Evolutionary conservation across 2,329 filamentous ascomycete genomes (phyloP), one percentile per base, ranked within the genome.

Genomic region (Xylaria sp.): DNA sequence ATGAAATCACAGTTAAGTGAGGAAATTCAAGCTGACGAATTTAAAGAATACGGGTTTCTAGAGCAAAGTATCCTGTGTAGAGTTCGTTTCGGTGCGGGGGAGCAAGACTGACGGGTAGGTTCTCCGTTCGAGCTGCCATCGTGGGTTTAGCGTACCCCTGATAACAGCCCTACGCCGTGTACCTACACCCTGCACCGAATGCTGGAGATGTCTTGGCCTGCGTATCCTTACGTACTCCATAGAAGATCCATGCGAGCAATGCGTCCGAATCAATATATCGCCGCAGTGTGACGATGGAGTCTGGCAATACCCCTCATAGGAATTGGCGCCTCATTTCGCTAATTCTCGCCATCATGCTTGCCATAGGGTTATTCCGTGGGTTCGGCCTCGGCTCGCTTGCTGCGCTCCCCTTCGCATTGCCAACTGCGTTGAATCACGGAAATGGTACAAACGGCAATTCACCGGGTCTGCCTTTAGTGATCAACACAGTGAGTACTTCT

Each of bases 391-490:
- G 54, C 44, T 66, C 68, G 47, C 58, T 73, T 12, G 40, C 27
- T 29, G 47, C 59, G 37, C 47, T 72, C 16, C 67, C 70, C 25
- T 61, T 70, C 27, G 66, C 65, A 47, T 55, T 71, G 9, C 69
- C 70, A 51, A 44, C 64, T 9, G 57, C 67, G 13, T 37, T 44
- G 21, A 59, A 58, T n/a, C 35, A 54, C 53, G 65, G 55, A 3
- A 71, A 68, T 32, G 12, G 32, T 8, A 54, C 60, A 2, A 10
- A 58, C 5, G 47, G 58, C 12, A 75, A 76, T 21, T 80, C 81
- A 0, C 80, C 82, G 1, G 79, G 81, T 5, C 75, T 86, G 5
- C 85, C 85, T 2, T 78, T 87, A 70, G 81, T 85, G 13, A 82
- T 88, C 71, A 87, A 87, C 75, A 88, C 86, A 3, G 55, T 44